Evolutionary conservation across 2,329 filamentous ascomycete genomes (phyloP).

Genomic region (Phialocephala sp.): DNA sequence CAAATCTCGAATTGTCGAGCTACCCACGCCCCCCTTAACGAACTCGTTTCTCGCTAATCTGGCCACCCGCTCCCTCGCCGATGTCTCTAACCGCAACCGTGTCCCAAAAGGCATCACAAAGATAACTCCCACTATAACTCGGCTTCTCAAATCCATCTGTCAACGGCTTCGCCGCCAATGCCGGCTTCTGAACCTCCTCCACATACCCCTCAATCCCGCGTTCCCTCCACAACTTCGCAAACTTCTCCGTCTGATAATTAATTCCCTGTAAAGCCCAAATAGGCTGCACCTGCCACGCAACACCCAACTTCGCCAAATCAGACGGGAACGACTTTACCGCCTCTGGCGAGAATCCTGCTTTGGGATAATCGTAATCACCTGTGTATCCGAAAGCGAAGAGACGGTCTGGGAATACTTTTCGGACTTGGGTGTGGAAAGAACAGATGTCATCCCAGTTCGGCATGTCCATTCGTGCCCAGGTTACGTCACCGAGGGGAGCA

Average conservation of each 20-base stretch:
- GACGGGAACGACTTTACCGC: conserved; percentile 42
- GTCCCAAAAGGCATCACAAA: conserved; percentile 47
- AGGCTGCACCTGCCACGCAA: conserved; percentile 50
- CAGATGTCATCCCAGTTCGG: conserved; percentile 46
- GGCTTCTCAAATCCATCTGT: conserved; percentile 47
- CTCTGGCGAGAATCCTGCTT: conserved; percentile 44
- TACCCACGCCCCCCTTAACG: background rate
- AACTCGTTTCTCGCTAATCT: conserved; percentile 22
- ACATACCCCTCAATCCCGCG: conserved; percentile 47
- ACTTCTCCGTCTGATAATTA: conserved; percentile 44
- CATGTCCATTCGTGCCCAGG: conserved; percentile 46
- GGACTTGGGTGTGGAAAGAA: conserved; percentile 46
- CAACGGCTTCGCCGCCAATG: conserved; percentile 39
- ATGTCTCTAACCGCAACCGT: conserved; percentile 41
- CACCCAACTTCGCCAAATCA: conserved; percentile 46
- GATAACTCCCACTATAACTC: conserved; percentile 45
- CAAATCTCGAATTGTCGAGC: background rate
- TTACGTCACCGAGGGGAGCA: conserved; percentile 46
- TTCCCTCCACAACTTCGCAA: conserved; percentile 44
- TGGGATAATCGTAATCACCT: conserved; percentile 45
- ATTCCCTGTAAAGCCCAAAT: conserved; percentile 47
- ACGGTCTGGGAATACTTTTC: conserved; percentile 44
- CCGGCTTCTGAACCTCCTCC: conserved; percentile 29
- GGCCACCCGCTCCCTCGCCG: conserved; percentile 23
- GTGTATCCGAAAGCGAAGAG: conserved; percentile 49